phyloP scores from a whole-genome alignment of 331 rosid genomes.

The Stylosanthes scabra region DNA sequence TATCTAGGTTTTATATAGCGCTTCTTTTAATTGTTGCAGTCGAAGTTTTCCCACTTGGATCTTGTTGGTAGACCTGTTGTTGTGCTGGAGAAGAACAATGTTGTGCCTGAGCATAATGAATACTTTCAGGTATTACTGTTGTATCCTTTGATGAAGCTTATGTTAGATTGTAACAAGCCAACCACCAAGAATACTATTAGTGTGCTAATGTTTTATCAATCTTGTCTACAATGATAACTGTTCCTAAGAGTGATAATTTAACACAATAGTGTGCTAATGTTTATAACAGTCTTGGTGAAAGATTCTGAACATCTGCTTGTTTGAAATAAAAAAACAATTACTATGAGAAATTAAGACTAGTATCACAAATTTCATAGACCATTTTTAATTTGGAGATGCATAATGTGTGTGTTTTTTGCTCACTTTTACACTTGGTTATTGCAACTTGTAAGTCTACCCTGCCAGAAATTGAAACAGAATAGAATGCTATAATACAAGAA shows the following conservation, averaged over 20 bases:
- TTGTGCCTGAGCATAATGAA: conserved; percentile 92
- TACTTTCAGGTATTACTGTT: conserved; percentile 78
- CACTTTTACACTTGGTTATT: neutral
- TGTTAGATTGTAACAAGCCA: conserved; percentile 9
- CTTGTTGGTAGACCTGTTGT: conserved; percentile 92
- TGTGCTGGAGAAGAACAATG: conserved; percentile 86
- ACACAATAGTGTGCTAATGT: neutral
- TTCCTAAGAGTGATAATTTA: too few species aligned
- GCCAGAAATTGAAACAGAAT: neutral
- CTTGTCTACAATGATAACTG: neutral
- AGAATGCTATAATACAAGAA: conserved; percentile 15
- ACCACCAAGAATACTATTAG: neutral
- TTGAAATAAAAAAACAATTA: neutral
- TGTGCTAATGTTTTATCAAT: neutral
- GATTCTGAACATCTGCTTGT: neutral
- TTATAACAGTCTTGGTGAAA: conserved; percentile 3
- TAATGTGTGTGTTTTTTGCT: neutral
- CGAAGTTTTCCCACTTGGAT: conserved; percentile 93
- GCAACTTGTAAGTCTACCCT: conserved; percentile 5
- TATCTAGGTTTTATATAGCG: conserved; percentile 38
- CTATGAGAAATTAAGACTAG: neutral
- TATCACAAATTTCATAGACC: conserved; percentile 37
- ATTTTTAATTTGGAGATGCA: conserved; percentile 29
- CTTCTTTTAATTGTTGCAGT: conserved; percentile 57
- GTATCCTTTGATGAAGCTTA: conserved; percentile 20